A percentile compares a stretch with the other conserved stretches of the same genome.
Evolutionary conservation across 1,284 basidiomycete species (phyloP).

Genomic region (Sutorius eximius): DNA sequence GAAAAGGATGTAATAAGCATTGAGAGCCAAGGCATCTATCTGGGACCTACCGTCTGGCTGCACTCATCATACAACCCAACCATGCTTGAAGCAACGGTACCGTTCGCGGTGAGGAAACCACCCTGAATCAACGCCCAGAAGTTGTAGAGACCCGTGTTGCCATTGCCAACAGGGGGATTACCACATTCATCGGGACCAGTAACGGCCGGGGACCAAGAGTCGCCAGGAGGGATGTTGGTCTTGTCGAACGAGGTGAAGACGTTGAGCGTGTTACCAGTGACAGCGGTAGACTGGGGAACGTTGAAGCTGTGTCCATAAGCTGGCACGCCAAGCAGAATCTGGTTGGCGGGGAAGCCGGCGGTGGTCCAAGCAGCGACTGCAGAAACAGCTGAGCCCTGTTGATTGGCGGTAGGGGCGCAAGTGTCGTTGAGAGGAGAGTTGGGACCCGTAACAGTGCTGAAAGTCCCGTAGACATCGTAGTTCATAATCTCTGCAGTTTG

Average conservation of each 20-base stretch:
- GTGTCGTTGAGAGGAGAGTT: conserved; percentile 81
- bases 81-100: conserved; percentile 50
- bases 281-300: conserved; percentile 40
- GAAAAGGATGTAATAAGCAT: conserved; percentile 5
- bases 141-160: conserved; percentile 45
- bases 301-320: conserved; percentile 70
- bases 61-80: conserved; percentile 58
- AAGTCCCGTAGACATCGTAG: conserved; percentile 77
- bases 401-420: conserved; percentile 61
- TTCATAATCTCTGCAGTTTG: conserved; percentile 65
- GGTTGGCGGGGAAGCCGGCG: conserved; percentile 76
- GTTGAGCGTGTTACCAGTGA: conserved; percentile 37
- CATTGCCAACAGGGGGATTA: conserved; percentile 36
- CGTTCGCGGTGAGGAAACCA: conserved; percentile 55
- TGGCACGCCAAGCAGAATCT: conserved; percentile 82
- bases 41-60: conserved; percentile 62
- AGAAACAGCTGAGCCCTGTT: conserved; percentile 73
- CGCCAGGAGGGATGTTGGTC: conserved; percentile 47
- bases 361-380: conserved; percentile 72
- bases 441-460: conserved; percentile 60
- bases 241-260: conserved; percentile 53
- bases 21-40: not conserved
- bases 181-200: conserved; percentile 58
- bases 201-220: conserved; percentile 51
- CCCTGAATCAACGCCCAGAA: conserved; percentile 59